Evolutionary conservation across 352 stramenopile species (phyloP).

Genomic region (Phytophthora europaea): DNA sequence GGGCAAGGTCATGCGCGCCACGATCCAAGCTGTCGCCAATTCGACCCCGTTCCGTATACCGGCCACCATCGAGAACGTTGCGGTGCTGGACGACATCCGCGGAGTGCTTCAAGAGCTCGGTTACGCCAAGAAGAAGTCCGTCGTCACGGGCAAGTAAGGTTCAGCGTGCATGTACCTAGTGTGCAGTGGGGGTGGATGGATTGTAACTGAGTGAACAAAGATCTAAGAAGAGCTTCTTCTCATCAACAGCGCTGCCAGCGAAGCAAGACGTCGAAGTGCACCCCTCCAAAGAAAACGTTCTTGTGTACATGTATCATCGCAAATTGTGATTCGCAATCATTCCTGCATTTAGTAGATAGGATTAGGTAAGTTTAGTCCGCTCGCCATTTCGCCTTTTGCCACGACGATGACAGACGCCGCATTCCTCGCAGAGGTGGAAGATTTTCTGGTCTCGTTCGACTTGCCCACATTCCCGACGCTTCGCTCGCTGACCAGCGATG

Average conservation of each 20-base stretch:
- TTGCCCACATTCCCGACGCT: conserved; percentile 21
- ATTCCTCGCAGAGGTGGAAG: conserved; percentile 30
- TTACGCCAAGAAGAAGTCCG: conserved; percentile 51
- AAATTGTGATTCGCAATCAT: too few relatives aligned
- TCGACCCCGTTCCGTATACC: conserved; percentile 52
- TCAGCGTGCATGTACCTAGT: neutral
- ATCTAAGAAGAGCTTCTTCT: neutral
- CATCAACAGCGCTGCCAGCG: neutral
- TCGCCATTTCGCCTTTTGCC: conserved; percentile 9
- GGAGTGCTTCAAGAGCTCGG: conserved; percentile 48
- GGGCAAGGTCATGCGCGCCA: conserved; percentile 63
- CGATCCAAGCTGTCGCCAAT: conserved; percentile 63
- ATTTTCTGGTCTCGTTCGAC: conserved; percentile 34
- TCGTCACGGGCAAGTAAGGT: conserved; percentile 39
- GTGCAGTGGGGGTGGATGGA: neutral
- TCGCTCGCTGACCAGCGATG: neutral
- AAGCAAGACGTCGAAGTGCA: too few relatives aligned
- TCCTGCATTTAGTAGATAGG: too few relatives aligned
- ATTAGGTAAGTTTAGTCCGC: neutral
- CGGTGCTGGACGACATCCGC: conserved; percentile 51
- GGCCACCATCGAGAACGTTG: conserved; percentile 63
- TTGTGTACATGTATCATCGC: too few relatives aligned
- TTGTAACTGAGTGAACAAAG: conserved; percentile 16
- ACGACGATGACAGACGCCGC: conserved; percentile 6
- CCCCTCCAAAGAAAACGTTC: too few relatives aligned